Evolutionary conservation across 345 rosid genomes (phyloP), one percentile per base, ranked within the genome.

Genomic region (Rhodamnia argentea): DNA sequence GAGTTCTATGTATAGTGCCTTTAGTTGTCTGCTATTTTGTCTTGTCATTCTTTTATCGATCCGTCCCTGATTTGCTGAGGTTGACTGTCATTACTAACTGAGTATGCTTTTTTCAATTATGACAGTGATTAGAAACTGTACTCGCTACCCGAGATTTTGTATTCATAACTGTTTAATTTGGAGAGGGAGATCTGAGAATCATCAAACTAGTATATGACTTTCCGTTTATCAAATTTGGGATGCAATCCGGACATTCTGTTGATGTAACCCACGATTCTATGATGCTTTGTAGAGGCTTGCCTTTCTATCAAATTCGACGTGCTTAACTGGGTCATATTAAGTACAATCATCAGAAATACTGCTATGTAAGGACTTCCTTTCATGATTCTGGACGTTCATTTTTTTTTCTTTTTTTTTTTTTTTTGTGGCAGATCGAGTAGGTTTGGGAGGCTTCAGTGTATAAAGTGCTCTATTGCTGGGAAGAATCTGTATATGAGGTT

Each of bases 401-500:
- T 1, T 70, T 23, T 57, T 70, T 70, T 10, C 12, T 47, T 47
- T 47, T 51, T 12, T 51, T 10, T 10, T 14, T 3, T 51, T 51
- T 51, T 70, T 22, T 10, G 81, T 70, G 81, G 89, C 92, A 95
- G 96, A 89, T 94, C 98, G 6, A 95, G 97, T 75, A 90, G 97
- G 87, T 95, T 93, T 40, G 97, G 92, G 0, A 93, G 93, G 90
- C 90, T 95, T 42, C 97, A 93, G 88, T 83, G 88, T 55, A 87
- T 94, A 27, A 76, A 89, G 74, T 93, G 97, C 51, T 56, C 94
- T 42, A 55, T 95, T n/a, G 95, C 97, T 0, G 98, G 98, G 32
- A 94, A 92, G 93, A 95, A 94, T 89, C 93, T 94, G 11, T 94
- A 91, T 74, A 89, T 90, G 22, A 92, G 98, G 87, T 95, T 95